A percentile compares a stretch with the other conserved stretches of the same genome.
Conservation (phyloP, 2,329 filamentous ascomycete genomes). For the Trichoderma aggressivum region DNA sequence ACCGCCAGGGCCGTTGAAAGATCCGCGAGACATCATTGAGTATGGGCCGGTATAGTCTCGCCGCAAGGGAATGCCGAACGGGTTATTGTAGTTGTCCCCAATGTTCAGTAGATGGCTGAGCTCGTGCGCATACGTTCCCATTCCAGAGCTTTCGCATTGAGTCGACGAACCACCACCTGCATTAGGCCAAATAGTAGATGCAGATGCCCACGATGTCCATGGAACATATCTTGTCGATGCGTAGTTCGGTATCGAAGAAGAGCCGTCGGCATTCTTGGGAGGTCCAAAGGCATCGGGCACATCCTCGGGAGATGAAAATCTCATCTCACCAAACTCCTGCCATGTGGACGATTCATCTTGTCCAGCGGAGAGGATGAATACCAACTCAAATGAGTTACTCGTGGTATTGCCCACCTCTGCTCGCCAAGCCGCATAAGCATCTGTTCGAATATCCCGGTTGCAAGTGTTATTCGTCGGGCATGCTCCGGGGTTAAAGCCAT, state of each 20-base stretch:
- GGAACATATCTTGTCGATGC: slow-evolving; percentile 50
- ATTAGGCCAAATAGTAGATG: slow-evolving; percentile 52
- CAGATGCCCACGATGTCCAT: slow-evolving; percentile 53
- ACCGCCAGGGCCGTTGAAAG: slow-evolving; percentile 52
- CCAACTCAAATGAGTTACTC: slow-evolving; percentile 47
- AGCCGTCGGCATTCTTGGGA: slow-evolving; percentile 35
- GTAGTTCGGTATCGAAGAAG: slow-evolving; percentile 38
- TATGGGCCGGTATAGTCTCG: slow-evolving; percentile 50
- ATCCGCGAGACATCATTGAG: slow-evolving; percentile 51
- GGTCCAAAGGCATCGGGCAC: slow-evolving; percentile 49
- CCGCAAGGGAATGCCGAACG: slow-evolving; percentile 43
- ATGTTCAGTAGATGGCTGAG: slow-evolving; percentile 50
- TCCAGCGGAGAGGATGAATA: slow-evolving; percentile 52
- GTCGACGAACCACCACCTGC: slow-evolving; percentile 51
- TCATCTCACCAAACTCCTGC: slow-evolving; percentile 57
- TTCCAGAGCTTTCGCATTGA: slow-evolving; percentile 51
- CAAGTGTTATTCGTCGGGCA: slow-evolving; percentile 44
- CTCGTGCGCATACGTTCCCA: slow-evolving; percentile 53
- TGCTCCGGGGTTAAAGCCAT: slow-evolving; percentile 46
- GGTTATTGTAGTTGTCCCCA: slow-evolving; percentile 56
- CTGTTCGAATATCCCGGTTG: slow-evolving; percentile 46
- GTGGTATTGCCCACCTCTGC: slow-evolving; percentile 49
- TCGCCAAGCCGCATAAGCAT: slow-evolving; percentile 48
- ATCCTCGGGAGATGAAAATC: slow-evolving; percentile 45
- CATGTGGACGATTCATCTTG: slow-evolving; percentile 55